phyloP scores from a whole-genome alignment of 2,329 filamentous ascomycete genomes.

The Paecilomyces formosus region DNA sequence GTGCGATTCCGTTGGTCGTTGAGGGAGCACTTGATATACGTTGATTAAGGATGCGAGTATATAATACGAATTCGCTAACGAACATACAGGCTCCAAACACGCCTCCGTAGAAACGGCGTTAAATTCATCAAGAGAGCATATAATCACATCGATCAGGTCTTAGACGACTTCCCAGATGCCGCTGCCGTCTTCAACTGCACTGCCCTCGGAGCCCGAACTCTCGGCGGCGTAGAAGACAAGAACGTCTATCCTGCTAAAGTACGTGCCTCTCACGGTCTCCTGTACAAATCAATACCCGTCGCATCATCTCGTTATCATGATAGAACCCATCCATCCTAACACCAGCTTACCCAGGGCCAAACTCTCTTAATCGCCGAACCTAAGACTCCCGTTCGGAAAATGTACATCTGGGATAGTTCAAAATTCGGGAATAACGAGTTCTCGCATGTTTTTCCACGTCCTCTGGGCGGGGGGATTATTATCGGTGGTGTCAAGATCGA shows the following conservation, averaged over 20 bases:
- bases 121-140: not conserved
- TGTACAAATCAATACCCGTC: too few species aligned
- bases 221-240: constrained; percentile 1
- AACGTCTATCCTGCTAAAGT: constrained; percentile 2
- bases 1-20: not conserved
- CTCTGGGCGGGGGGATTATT: constrained; percentile 1
- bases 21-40: too few species aligned
- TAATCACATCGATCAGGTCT: constrained; percentile 2
- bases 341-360: not conserved
- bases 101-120: not conserved
- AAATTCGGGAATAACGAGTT: constrained; percentile 1
- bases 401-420: not conserved
- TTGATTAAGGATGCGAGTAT: not conserved
- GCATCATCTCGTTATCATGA: not conserved
- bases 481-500: constrained; percentile 1
- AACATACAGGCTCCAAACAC: not conserved
- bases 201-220: not conserved
- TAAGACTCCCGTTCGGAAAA: not conserved
- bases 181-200: constrained; percentile 2
- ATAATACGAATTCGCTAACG: not conserved
- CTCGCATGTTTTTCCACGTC: constrained; percentile 2
- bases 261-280: not conserved
- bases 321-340: not conserved
- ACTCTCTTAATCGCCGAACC: constrained; percentile 1
- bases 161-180: constrained; percentile 1